A percentile compares a stretch with the other conserved stretches of the same genome.
Evolutionary conservation across 305 asterid species (phyloP).

Genomic region (Fraxinus floribunda): DNA sequence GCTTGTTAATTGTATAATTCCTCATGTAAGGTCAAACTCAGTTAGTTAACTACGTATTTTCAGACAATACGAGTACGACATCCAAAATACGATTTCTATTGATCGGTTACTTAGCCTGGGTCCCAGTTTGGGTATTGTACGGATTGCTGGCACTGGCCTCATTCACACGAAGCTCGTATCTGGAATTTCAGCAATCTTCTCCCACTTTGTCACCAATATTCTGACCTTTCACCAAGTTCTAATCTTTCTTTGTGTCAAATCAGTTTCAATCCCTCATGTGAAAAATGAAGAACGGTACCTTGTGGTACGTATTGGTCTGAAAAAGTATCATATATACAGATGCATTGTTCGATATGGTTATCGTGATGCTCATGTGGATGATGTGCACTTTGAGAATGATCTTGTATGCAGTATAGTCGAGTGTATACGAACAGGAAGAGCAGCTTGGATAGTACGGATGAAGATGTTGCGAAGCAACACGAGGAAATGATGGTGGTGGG

Average conservation of each 20-base stretch:
- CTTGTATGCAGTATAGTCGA: slow-evolving; percentile 59
- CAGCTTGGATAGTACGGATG: not conserved
- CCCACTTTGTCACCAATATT: slow-evolving; percentile 64
- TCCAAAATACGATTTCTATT: slow-evolving; percentile 60
- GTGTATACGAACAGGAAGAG: slow-evolving; percentile 41
- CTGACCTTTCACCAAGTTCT: slow-evolving; percentile 71
- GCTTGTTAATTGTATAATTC: too few species aligned
- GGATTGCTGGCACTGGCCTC: slow-evolving; percentile 62
- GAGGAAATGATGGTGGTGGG: slow-evolving; percentile 54
- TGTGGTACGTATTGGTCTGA: slow-evolving; percentile 57
- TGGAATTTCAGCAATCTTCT: slow-evolving; percentile 63
- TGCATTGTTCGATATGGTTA: slow-evolving; percentile 67
- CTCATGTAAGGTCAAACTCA: too few species aligned
- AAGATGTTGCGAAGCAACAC: not conserved
- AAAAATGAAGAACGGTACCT: slow-evolving; percentile 54
- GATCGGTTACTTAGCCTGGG: slow-evolving; percentile 57
- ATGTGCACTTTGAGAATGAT: slow-evolving; percentile 51
- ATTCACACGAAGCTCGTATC: slow-evolving; percentile 60
- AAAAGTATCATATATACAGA: slow-evolving; percentile 42
- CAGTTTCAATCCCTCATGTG: slow-evolving; percentile 61
- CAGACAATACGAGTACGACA: slow-evolving; percentile 67
- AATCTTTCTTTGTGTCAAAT: slow-evolving; percentile 58
- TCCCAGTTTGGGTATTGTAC: slow-evolving; percentile 49
- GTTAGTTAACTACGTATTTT: too few species aligned
- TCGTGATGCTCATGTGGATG: slow-evolving; percentile 56